Percentiles rank a stretch among this genome's conserved stretches.
phyloP scores from a whole-genome alignment of 2,329 filamentous ascomycete genomes.

The Didymella segeticola region DNA sequence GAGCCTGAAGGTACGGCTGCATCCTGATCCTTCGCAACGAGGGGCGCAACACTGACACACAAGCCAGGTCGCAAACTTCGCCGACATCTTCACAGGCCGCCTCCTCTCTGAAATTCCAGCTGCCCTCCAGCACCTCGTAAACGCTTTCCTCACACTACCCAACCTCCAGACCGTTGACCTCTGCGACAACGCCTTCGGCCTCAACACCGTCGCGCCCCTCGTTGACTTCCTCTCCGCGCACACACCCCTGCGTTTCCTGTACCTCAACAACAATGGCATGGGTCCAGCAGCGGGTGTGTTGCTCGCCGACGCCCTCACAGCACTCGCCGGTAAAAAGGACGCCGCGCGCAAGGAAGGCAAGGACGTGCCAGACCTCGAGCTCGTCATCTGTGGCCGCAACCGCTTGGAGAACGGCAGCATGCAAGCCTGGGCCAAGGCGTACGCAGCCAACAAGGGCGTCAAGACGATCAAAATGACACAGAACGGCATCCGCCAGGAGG shows the following conservation, averaged over 20 bases:
- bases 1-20: slow-evolving; percentile 68
- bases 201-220: slow-evolving; percentile 91
- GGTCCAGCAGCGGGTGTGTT: slow-evolving; percentile 89
- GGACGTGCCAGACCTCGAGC: slow-evolving; percentile 84
- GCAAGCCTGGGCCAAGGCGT: slow-evolving; percentile 90
- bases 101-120: slow-evolving; percentile 92
- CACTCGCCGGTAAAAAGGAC: slow-evolving; percentile 84
- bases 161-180: slow-evolving; percentile 91
- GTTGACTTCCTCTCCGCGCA: slow-evolving; percentile 90
- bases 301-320: slow-evolving; percentile 84
- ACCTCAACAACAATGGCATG: slow-evolving; percentile 97
- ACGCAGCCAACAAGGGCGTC: slow-evolving; percentile 79
- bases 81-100: slow-evolving; percentile 96
- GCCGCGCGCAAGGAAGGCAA: slow-evolving; percentile 74
- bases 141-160: slow-evolving; percentile 82
- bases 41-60: slow-evolving; percentile 40
- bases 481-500: slow-evolving; percentile 95
- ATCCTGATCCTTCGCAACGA: background rate
- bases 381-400: slow-evolving; percentile 96
- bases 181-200: slow-evolving; percentile 96
- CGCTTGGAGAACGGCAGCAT: slow-evolving; percentile 95
- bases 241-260: slow-evolving; percentile 88
- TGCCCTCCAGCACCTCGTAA: slow-evolving; percentile 84
- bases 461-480: slow-evolving; percentile 96
- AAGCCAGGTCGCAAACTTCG: slow-evolving; percentile 77